Base-by-base conservation (phyloP, 2,329 filamentous ascomycete species). In the Fusarium nodosum region DNA sequence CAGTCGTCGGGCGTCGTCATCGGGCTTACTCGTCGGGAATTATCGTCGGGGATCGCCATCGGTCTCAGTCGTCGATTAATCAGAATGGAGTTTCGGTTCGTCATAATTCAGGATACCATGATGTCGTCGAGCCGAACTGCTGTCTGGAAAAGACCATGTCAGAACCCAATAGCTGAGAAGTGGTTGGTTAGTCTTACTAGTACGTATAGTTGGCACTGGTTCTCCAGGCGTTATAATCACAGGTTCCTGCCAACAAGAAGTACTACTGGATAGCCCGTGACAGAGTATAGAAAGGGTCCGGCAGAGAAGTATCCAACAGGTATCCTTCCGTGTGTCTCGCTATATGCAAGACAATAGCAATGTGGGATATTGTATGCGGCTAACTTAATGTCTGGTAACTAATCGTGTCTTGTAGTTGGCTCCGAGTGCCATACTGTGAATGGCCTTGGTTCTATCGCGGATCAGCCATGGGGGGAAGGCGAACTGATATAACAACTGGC, bases 111-210 rank as follows among this genome's bases (percentile, higher is more conserved):
- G 5, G 15, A 3, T 26, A 3, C 28, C 5, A 15, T n/a, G 7
- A n/a, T 50, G 34, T 52, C 33, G 34, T 52, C 48, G 48, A n/a
- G 33, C 16, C 33, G 24, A 28, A 15, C 34, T 52, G 36, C 15
- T 28, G 15, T 52, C 48, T 52, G 9, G 6, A 13, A 5, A 9
- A 6, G 5, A 18, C 0, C 10, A 4, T 28, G 24, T 52, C 4
- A 52, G 13, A 22, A 3, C 15, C 10, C 15, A 4, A 2, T 11
- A 7, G 3, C 13, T 3, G 4, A 2, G 12, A 16, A 5, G 7
- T 16, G 18, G 30, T 30, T 0, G 1, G 3, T 22, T 7, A 5
- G 7, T 16, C 48, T 7, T 41, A 52, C 48, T 52, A 52, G 34
- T 41, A 52, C n/a, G 9, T 22, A 18, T 16, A 18, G 24, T 26